Evolutionary conservation across 2,329 filamentous ascomycete species (phyloP), one percentile per base, ranked within the genome.

Genomic region (Aphanocladium album): DNA sequence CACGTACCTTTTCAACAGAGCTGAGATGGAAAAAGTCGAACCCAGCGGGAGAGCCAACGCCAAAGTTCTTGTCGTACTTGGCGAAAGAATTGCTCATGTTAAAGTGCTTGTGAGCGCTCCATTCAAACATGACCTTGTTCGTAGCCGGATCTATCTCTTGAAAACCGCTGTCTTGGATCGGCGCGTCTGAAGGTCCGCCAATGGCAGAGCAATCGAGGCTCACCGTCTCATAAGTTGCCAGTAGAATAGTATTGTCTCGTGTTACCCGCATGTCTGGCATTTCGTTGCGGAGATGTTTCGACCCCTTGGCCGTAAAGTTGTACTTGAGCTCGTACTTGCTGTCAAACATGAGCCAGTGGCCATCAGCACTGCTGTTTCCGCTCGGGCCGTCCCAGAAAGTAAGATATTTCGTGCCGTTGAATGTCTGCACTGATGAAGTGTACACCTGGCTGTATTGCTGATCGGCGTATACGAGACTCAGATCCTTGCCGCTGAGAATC

Each of bases 241-340:
- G 72, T 39, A 80, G 68, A 21, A 74, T 74, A 1, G 75, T 77
- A 37, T 72, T 73, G 55, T 76, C 67, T 0, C 68, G 60, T 1
- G 77, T 80, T n/a, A 80, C 66, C 17, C 70, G 67, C 61, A 79
- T 74, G 52, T 79, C 76, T 64, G 80, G 78, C 47, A 77, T 69
- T 59, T 80, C 74, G 8, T 70, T 71, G 11, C 68, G 60, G 0
- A 70, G 72, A 25, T 71, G 72, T 11, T 65, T 65, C 14, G 74
- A 63, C 12, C 73, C 71, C 27, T 67, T 70, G 2, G 75, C 75
- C 1, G 72, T 76, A 17, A 78, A 68, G 30, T 74, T 73, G 66
- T 72, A 72, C 45, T 71, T 69, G 49, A 73, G 65, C 39, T 74
- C 69, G 64, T 79, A 79, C 27, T 63, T 65, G 51, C 69, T 58